Evolutionary conservation across 768 basidiomycete species (phyloP).

Genomic region (Leccinum variicolor): DNA sequence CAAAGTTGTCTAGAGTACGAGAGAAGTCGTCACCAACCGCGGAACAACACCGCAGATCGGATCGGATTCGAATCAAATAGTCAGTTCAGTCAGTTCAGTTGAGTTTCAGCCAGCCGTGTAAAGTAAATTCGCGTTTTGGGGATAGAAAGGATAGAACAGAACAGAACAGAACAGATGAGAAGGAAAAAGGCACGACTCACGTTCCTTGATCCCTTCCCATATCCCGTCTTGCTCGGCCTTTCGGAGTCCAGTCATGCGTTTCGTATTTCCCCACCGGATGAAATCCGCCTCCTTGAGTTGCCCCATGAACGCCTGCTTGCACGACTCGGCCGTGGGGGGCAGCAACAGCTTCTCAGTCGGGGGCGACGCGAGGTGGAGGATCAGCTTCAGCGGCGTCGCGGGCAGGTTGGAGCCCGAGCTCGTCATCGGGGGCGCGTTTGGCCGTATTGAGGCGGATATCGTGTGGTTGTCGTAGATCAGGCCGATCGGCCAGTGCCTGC

Average conservation of each 20-base stretch:
- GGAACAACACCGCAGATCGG: neutral
- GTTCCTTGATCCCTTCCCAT: constrained; percentile 95
- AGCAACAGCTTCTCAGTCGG: constrained; percentile 84
- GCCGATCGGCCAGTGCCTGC: constrained; percentile 98
- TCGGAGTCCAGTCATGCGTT: constrained; percentile 85
- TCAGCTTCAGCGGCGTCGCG: constrained; percentile 64
- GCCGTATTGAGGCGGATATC: constrained; percentile 56
- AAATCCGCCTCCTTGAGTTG: constrained; percentile 97
- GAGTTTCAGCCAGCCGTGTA: neutral
- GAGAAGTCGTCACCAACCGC: constrained; percentile 8
- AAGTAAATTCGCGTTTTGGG: no score
- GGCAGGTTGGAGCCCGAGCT: constrained; percentile 39
- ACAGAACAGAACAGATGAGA: constrained; percentile 35
- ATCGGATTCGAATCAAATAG: neutral
- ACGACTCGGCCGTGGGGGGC: constrained; percentile 76
- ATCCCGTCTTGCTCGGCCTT: constrained; percentile 93
- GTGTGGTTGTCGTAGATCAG: constrained; percentile 87
- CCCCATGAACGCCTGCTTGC: constrained; percentile 94
- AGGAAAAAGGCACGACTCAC: constrained; percentile 48
- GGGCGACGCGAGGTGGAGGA: constrained; percentile 84
- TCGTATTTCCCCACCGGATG: constrained; percentile 94
- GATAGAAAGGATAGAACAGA: no score
- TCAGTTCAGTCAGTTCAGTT: neutral
- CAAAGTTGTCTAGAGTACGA: constrained; percentile 77
- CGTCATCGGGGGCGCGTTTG: constrained; percentile 31